A percentile compares a stretch with the other conserved stretches of the same genome.
Evolutionary conservation across 805 yeast genomes (phyloP).

Genomic region (Cyberlindnera mycetangii): DNA sequence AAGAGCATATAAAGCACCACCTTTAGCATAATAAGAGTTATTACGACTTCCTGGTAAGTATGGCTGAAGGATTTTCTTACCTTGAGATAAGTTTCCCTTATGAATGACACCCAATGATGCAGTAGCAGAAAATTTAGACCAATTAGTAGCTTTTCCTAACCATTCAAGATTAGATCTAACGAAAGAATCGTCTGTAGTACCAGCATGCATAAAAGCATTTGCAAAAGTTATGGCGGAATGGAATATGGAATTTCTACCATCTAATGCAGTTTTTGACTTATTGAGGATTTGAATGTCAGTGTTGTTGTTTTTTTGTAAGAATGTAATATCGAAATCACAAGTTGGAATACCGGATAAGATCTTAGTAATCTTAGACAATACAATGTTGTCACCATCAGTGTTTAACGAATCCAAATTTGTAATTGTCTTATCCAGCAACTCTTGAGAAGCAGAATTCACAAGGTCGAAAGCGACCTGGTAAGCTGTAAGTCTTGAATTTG

Average conservation of each 20-base stretch:
- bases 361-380: constrained; percentile 47
- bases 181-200: constrained; percentile 93
- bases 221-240: constrained; percentile 95
- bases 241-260: constrained; percentile 89
- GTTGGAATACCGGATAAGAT: constrained; percentile 91
- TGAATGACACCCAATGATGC: constrained; percentile 98
- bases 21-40: constrained; percentile 85
- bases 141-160: constrained; percentile 95
- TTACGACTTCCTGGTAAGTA: constrained; percentile 75
- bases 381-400: constrained; percentile 27
- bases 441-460: constrained; percentile 89
- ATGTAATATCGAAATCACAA: constrained; percentile 88
- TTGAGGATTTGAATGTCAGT: constrained; percentile 81
- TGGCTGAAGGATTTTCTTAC: constrained; percentile 81
- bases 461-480: constrained; percentile 95
- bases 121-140: constrained; percentile 97
- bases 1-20: constrained; percentile 91
- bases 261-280: constrained; percentile 75
- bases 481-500: constrained; percentile 55
- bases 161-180: constrained; percentile 89
- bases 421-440: constrained; percentile 60
- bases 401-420: constrained; percentile 35
- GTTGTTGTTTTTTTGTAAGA: constrained; percentile 80
- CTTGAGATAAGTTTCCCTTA: constrained; percentile 90
- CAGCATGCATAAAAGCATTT: constrained; percentile 92